phyloP scores from a whole-genome alignment of 2,329 filamentous ascomycete species.

The Parastagonospora nodorum region DNA sequence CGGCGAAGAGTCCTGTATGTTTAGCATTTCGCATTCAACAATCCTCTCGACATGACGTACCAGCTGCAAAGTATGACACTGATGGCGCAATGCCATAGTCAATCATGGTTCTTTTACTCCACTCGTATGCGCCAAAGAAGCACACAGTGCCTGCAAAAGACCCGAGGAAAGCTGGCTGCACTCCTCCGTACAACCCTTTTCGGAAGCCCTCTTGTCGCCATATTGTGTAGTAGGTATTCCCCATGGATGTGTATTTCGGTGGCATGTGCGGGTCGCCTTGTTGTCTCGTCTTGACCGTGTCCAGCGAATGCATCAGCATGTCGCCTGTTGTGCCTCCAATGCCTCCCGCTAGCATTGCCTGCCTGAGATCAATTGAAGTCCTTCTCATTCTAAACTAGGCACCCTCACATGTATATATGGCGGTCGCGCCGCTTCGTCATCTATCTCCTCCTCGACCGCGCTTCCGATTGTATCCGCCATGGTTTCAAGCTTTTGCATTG shows the following conservation, averaged over 20 bases:
- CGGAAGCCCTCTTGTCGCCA: constrained; percentile 87
- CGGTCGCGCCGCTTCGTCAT: constrained; percentile 52
- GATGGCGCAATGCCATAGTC: constrained; percentile 82
- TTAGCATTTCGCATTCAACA: not conserved
- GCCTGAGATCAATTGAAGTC: constrained; percentile 29
- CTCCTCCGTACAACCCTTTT: constrained; percentile 90
- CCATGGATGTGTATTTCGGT: constrained; percentile 88
- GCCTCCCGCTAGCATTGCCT: constrained; percentile 96
- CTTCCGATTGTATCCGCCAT: constrained; percentile 24
- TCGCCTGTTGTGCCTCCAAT: constrained; percentile 92
- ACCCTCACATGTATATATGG: constrained; percentile 54
- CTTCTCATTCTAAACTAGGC: constrained; percentile 7
- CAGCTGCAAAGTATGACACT: constrained; percentile 82
- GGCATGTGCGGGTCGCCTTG: constrained; percentile 94
- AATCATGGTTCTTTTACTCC: constrained; percentile 86
- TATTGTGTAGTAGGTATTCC: constrained; percentile 90
- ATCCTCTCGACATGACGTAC: constrained; percentile 52
- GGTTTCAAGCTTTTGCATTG: constrained; percentile 30
- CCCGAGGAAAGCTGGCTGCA: constrained; percentile 84
- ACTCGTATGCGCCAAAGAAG: constrained; percentile 97
- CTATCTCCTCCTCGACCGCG: constrained; percentile 34
- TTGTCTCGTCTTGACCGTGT: constrained; percentile 97
- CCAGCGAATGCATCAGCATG: constrained; percentile 97
- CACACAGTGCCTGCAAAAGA: constrained; percentile 93
- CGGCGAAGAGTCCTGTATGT: constrained; percentile 79